Evolutionary conservation across 495 filamentous ascomycete genomes (phyloP), one percentile per base, ranked within the genome.

Genomic region (Daldinia loculata): DNA sequence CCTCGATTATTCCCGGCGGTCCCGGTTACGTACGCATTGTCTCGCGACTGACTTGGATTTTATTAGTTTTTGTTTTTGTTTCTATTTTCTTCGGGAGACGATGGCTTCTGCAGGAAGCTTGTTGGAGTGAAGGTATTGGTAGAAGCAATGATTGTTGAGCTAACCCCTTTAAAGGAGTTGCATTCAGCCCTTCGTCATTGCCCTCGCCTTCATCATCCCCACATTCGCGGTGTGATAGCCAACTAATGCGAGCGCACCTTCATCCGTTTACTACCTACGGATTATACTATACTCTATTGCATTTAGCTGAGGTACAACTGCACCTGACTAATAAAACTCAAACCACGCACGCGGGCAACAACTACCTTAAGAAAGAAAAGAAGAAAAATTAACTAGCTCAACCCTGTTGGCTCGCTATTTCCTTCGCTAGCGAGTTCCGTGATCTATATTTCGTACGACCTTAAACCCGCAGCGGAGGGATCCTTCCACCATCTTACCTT

Each of bases 1-100:
- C 39, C 43, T 64, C 30, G 60, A 68, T 68, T 64, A 68, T 68
- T 68, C 61, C 70, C 65, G 70, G 39, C 55, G 29, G 55, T 41
- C 64, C 63, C 64, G 64, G 65, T 60, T 65, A 68, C 60, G 26
- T 52, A 59, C 53, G 45, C 29, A 59, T 53, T 12, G 59, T 56
- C 56, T 64, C 61, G 64, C 61, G 19, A 48, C 24, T 56, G 50
- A 68, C 56, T 56, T 56, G 22, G 27, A 7, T 48, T 64, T 61
- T 29, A 17, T 51, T 56, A 52, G 12, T n/a, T 26, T 59, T 26
- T 26, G 8, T 15, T 27, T 58, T 29, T 29, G 5, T 26, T 34
- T 36, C 34, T 36, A 36, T 14, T 36, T n/a, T 56, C 0, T 29
- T 41, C 4, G 58, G 29, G 17, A 57, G 39, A 29, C 55, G 52